Percentiles rank a stretch among this genome's conserved stretches.
phyloP scores from a whole-genome alignment of 1,284 basidiomycete species.

The Pyrrhoderma noxium region DNA sequence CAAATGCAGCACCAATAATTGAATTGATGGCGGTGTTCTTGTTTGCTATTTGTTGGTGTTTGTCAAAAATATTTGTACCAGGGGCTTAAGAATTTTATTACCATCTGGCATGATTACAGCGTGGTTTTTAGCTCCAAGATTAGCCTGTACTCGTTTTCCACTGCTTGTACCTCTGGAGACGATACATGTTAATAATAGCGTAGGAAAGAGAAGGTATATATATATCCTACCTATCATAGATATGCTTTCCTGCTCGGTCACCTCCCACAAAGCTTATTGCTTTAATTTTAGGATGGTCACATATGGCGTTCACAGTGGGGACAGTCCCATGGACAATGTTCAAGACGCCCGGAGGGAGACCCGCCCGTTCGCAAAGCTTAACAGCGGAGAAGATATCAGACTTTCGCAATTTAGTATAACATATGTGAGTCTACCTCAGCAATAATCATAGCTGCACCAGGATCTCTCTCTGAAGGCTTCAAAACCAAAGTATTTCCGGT shows the following conservation, averaged over 20 bases:
- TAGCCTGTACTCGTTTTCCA: slow-evolving; percentile 93
- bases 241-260: slow-evolving; percentile 89
- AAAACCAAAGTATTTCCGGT: slow-evolving; percentile 92
- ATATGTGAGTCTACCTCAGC: slow-evolving; percentile 48
- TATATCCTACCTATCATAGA: slow-evolving; percentile 68
- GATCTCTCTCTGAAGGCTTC: slow-evolving; percentile 95
- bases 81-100: slow-evolving; percentile 27
- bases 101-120: slow-evolving; percentile 93
- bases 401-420: background rate
- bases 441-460: slow-evolving; percentile 96
- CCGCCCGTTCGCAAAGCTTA: slow-evolving; percentile 36
- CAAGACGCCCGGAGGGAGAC: slow-evolving; percentile 72
- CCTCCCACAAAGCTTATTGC: slow-evolving; percentile 97
- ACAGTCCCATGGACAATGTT: slow-evolving; percentile 89
- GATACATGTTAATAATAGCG: slow-evolving; percentile 13
- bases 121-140: slow-evolving; percentile 97
- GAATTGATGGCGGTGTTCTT: slow-evolving; percentile 92
- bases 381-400: background rate
- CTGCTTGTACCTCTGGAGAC: slow-evolving; percentile 61
- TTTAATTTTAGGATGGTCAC: slow-evolving; percentile 85
- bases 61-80: background rate
- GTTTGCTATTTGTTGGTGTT: slow-evolving; percentile 54
- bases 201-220: background rate
- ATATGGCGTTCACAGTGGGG: slow-evolving; percentile 89
- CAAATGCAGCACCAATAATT: slow-evolving; percentile 92